Evolutionary conservation across 345 rosid genomes (phyloP), one percentile per base, ranked within the genome.

Genomic region (Isatis tinctoria): DNA sequence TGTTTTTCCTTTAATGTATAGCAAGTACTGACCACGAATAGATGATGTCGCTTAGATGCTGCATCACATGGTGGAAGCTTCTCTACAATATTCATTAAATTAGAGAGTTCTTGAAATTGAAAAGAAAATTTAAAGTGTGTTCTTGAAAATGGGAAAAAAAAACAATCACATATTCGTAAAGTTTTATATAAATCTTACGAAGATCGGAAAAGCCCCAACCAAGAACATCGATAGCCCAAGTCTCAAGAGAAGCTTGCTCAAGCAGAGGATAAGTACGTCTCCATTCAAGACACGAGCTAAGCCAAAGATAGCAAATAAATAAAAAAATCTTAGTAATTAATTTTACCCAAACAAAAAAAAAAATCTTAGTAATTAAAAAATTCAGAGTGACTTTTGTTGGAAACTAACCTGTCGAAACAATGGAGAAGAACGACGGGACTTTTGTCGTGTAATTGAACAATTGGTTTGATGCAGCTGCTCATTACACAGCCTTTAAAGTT

Each of bases 171-270:
- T 22, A 22, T 22, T 22, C 1, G 2, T 22, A 1, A 22, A 22
- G 24, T 22, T 22, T 22, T 22, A 22, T 22, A 22, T 22, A 22
- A 22, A 22, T 22, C 48, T 53, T 67, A 92, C 98, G 83, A 82
- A 90, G 83, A 77, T 90, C 91, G 11, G 92, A 92, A 82, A 92
- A 92, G 22, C 96, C 98, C 95, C 91, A 92, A 22, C 98, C 98
- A 27, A 92, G 98, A 80, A 92, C 82, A 81, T 92, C 98, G 57
- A 92, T 49, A 33, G 98, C 98, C 98, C 96, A 92, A 72, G 87
- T 87, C 70, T 90, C 98, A 72, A 87, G 70, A 67, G 86, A 91
- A 48, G 87, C 89, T 27, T 88, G 85, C 74, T 92, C 96, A 30
- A 92, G 92, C 62, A 85, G 72, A 37, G 92, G 90, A 75, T 83